phyloP scores from a whole-genome alignment of 306 rosid genomes.

The Gillenia trifoliata region DNA sequence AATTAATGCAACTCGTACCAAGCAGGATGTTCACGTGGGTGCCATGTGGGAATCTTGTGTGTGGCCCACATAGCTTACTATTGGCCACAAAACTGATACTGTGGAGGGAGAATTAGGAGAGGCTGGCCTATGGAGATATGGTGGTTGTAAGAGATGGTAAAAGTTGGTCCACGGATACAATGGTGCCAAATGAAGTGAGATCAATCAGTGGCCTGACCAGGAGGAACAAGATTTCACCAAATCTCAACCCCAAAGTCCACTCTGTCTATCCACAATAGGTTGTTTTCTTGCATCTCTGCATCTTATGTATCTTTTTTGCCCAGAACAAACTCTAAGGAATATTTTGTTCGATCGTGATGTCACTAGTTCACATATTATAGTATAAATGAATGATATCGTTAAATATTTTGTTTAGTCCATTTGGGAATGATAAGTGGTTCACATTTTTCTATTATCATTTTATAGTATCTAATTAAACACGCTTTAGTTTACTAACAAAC shows the following conservation, averaged over 20 bases:
- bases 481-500: not conserved
- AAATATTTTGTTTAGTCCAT: no score
- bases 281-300: not conserved
- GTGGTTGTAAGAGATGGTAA: not conserved
- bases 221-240: not conserved
- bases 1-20: not conserved
- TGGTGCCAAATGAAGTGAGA: slow-evolving; percentile 2
- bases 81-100: slow-evolving; percentile 1
- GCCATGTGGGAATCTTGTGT: slow-evolving; percentile 11
- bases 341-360: no score
- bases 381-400: no score
- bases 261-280: not conserved
- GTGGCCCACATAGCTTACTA: not conserved
- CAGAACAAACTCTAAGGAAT: no score
- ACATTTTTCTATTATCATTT: not conserved
- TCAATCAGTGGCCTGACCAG: no score
- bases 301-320: no score
- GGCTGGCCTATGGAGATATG: not conserved
- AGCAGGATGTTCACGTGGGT: not conserved
- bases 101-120: not conserved
- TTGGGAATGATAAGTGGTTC: not conserved
- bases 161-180: not conserved
- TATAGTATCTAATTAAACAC: not conserved
- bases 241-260: not conserved
- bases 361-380: no score